phyloP scores from a whole-genome alignment of 441 rosid species.

The Pelargonium myrrhifolium region DNA sequence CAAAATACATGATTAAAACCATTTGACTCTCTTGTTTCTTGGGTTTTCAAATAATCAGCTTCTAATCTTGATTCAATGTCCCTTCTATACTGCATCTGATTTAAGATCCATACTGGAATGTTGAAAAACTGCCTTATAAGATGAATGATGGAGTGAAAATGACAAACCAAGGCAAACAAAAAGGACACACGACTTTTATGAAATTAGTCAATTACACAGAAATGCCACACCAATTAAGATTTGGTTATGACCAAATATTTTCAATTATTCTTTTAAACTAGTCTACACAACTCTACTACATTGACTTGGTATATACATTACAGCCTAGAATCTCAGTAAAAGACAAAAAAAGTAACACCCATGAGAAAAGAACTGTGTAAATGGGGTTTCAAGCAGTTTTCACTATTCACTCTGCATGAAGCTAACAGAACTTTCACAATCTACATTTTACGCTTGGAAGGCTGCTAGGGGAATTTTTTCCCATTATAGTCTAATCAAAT shows the following conservation, averaged over 20 bases:
- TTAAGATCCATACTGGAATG: no score
- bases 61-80: background rate
- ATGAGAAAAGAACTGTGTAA: no score
- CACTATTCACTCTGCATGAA: no score
- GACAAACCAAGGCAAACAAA: background rate
- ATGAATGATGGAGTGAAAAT: background rate
- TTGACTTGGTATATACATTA: no score
- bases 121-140: background rate
- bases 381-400: no score
- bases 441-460: no score
- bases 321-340: background rate
- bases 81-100: no score
- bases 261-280: background rate
- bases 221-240: background rate
- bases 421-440: no score
- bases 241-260: background rate
- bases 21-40: background rate
- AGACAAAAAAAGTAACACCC: background rate
- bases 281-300: background rate
- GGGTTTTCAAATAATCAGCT: background rate
- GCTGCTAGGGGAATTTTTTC: no score
- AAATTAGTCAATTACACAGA: background rate
- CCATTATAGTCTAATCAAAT: no score
- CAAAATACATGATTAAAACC: background rate
- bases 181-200: background rate